phyloP scores from a whole-genome alignment of 1,284 basidiomycete species.

The Spongiforma sp. region DNA sequence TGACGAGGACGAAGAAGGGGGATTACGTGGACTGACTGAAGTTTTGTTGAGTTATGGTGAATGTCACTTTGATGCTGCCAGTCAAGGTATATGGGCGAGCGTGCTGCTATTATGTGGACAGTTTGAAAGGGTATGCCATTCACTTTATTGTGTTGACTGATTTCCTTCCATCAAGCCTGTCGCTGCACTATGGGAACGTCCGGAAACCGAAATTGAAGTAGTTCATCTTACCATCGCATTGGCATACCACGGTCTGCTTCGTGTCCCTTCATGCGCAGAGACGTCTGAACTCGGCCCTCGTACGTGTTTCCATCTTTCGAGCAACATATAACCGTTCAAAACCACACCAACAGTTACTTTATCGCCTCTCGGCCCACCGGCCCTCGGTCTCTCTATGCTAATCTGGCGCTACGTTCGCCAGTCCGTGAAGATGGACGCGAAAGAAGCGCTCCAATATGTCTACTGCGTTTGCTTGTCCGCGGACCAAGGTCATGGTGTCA shows the following conservation, averaged over 20 bases:
- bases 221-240: conserved; percentile 94
- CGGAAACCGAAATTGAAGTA: conserved; percentile 90
- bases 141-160: neutral
- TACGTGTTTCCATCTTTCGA: conserved; percentile 47
- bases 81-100: conserved; percentile 85
- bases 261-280: conserved; percentile 80
- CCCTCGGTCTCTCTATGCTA: conserved; percentile 84
- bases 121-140: conserved; percentile 81
- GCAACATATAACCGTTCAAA: neutral
- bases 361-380: conserved; percentile 64
- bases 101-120: conserved; percentile 92
- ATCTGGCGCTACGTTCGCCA: conserved; percentile 94
- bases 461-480: conserved; percentile 87
- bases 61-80: conserved; percentile 84
- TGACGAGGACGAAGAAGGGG: conserved; percentile 80
- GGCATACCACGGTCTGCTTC: conserved; percentile 92
- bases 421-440: conserved; percentile 90
- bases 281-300: conserved; percentile 83
- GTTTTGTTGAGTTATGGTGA: conserved; percentile 90
- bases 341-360: conserved; percentile 56
- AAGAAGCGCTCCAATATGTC: conserved; percentile 95
- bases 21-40: conserved; percentile 80
- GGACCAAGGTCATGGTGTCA: conserved; percentile 71
- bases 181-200: conserved; percentile 88
- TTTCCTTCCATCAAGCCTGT: conserved; percentile 50